These are phyloP conservation scores for Aspergillus japonicus DNA, from an alignment of 2,329 filamentous ascomycete genomes.

Conservation along the genomic window DNA sequence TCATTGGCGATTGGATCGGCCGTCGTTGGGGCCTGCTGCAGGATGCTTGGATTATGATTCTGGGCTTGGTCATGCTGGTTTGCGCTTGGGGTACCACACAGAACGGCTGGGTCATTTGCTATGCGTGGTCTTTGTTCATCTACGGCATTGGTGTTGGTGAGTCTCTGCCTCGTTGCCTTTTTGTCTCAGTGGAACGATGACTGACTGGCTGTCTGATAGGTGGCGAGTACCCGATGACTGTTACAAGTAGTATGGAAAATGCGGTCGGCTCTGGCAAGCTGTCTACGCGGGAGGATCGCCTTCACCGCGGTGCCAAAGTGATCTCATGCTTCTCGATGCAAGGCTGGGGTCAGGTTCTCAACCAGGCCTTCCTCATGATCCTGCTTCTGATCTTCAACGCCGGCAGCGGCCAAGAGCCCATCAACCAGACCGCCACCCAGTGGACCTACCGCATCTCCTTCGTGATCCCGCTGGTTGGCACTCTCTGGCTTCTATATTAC, in stretches of 20 bases:
- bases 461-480: constrained; percentile 5
- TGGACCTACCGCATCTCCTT: constrained; percentile 9
- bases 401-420: constrained; percentile 4
- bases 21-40: constrained; percentile 4
- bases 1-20: constrained; percentile 2
- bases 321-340: constrained; percentile 5
- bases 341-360: constrained; percentile 7
- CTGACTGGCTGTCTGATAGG: neutral
- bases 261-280: constrained; percentile 7
- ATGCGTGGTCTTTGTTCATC: constrained; percentile 6
- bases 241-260: constrained; percentile 4
- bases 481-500: constrained; percentile 6
- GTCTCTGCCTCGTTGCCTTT: neutral
- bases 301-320: constrained; percentile 4
- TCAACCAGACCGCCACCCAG: constrained; percentile 1
- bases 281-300: constrained; percentile 3
- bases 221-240: constrained; percentile 6
- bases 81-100: constrained; percentile 7
- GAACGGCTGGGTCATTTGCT: constrained; percentile 6
- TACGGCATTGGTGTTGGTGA: constrained; percentile 6
- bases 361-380: constrained; percentile 6
- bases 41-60: constrained; percentile 6
- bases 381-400: constrained; percentile 7
- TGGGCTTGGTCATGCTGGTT: constrained; percentile 4
- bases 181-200: neutral